Percentiles rank a stretch among this genome's conserved stretches.
phyloP scores from a whole-genome alignment of 306 rosid genomes.

The Dalbergia cochinchinensis region DNA sequence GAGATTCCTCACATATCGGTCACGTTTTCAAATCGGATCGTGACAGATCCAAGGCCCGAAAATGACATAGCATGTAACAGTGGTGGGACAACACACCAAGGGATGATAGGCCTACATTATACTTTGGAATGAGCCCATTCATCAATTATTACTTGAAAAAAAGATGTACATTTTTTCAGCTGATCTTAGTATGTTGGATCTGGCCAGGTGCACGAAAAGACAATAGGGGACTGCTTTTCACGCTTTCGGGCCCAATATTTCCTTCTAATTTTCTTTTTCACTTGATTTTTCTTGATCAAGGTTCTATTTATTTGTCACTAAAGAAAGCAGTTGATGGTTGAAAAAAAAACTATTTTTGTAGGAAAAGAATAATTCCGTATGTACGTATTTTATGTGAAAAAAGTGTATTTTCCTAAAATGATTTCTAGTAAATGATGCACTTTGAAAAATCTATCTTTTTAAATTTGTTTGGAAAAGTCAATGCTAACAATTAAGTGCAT shows the following conservation, averaged over 20 bases:
- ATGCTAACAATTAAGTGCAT: too few species aligned
- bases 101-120: constrained; percentile 25
- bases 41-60: constrained; percentile 44
- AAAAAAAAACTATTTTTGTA: too few species aligned
- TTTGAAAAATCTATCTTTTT: too few species aligned
- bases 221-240: constrained; percentile 34
- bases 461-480: too few species aligned
- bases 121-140: constrained; percentile 38
- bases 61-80: constrained; percentile 44
- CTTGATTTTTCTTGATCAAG: neutral
- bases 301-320: constrained; percentile 16
- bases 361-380: too few species aligned
- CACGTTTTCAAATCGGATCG: too few species aligned
- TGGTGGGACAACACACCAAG: constrained; percentile 12
- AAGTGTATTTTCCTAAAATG: too few species aligned
- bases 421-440: too few species aligned
- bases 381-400: too few species aligned
- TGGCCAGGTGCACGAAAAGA: constrained; percentile 31
- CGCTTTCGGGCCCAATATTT: neutral
- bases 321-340: neutral
- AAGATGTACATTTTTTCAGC: constrained; percentile 42
- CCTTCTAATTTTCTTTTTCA: neutral
- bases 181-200: constrained; percentile 46
- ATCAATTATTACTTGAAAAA: constrained; percentile 41
- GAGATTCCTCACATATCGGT: too few species aligned